These are phyloP conservation scores for Taphrina deformans DNA, from an alignment of 1,139 yeast species.

Conservation along the genomic window DNA sequence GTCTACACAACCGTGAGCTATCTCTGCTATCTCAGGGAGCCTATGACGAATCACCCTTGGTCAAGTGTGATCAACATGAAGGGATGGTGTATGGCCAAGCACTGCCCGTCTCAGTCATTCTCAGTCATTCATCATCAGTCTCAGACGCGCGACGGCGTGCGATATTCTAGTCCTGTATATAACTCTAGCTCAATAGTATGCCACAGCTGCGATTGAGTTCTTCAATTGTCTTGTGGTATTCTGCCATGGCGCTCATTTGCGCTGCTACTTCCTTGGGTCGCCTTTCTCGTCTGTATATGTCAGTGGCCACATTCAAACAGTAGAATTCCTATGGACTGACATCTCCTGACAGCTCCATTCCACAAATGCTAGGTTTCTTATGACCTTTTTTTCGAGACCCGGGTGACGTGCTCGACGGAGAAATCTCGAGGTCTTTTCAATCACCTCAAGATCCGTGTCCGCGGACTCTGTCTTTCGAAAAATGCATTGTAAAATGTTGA, in stretches of 20 bases:
- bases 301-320: no score
- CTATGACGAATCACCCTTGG: no score
- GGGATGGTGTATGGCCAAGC: no score
- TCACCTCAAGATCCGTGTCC: background rate
- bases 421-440: conserved; percentile 17
- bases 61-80: no score
- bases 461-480: background rate
- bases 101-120: no score
- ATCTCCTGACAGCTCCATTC: conserved; percentile 13
- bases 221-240: background rate
- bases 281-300: background rate
- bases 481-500: background rate
- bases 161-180: no score
- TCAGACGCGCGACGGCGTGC: background rate
- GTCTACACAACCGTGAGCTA: no score
- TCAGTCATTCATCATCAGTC: background rate
- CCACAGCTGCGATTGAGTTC: background rate
- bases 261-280: background rate
- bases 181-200: background rate
- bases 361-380: conserved; percentile 11
- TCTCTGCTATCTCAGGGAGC: no score
- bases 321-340: no score
- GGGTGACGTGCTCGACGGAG: background rate
- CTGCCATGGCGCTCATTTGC: background rate
- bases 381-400: conserved; percentile 16